Conservation (phyloP, 331 rosid species). For the Prunus yedoensis region DNA sequence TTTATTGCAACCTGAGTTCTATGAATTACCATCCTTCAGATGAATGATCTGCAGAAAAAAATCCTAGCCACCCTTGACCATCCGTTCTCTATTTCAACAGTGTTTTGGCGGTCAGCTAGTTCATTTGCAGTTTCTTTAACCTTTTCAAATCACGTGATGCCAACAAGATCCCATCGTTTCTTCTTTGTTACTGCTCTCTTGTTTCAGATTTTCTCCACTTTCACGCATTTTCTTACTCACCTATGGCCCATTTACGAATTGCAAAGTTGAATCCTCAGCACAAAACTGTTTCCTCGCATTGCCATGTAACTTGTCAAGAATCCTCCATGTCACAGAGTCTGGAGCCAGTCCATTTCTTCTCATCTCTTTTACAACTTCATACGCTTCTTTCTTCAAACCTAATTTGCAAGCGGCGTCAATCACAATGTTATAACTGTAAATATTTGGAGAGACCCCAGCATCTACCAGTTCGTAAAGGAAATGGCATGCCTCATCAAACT, state of each 20-base stretch:
- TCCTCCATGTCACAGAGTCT: slow-evolving; percentile 88
- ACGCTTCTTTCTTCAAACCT: slow-evolving; percentile 64
- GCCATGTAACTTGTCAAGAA: slow-evolving; percentile 64
- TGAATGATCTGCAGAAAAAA: not conserved
- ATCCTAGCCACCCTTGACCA: not conserved
- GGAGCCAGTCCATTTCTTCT: slow-evolving; percentile 68
- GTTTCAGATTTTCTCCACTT: slow-evolving; percentile 3
- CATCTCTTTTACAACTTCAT: slow-evolving; percentile 77
- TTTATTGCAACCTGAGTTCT: not conserved
- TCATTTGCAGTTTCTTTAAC: not conserved
- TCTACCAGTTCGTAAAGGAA: slow-evolving; percentile 79
- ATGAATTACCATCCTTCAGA: too few relatives aligned
- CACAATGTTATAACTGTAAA: slow-evolving; percentile 71
- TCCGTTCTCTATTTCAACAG: not conserved
- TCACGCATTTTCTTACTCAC: not conserved
- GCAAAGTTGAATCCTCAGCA: slow-evolving; percentile 33
- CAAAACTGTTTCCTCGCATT: slow-evolving; percentile 14
- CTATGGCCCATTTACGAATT: not conserved
- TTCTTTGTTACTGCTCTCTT: not conserved
- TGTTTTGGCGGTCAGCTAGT: not conserved
- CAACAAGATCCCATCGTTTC: not conserved
- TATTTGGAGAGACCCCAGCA: slow-evolving; percentile 72
- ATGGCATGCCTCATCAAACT: slow-evolving; percentile 69
- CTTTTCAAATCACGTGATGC: not conserved
- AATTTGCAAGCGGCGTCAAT: slow-evolving; percentile 60